phyloP scores from a whole-genome alignment of 306 rosid species.

The Dicorynia guianensis region DNA sequence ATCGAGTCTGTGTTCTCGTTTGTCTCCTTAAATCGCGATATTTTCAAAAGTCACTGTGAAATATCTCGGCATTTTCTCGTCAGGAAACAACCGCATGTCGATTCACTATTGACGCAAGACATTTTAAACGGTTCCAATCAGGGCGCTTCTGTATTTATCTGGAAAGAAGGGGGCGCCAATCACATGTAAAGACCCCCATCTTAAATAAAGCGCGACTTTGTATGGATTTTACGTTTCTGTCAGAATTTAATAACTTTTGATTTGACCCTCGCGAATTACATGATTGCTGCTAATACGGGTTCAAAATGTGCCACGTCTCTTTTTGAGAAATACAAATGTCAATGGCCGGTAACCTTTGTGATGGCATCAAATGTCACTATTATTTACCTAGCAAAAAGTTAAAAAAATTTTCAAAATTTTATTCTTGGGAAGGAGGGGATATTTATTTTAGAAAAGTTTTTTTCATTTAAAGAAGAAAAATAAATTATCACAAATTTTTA shows the following conservation, averaged over 20 bases:
- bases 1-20: neutral
- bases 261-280: neutral
- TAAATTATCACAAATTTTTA: too few species aligned
- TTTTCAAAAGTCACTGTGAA: too few species aligned
- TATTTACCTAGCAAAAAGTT: neutral
- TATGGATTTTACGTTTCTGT: neutral
- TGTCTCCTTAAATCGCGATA: neutral
- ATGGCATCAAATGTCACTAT: neutral
- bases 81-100: conserved; percentile 44
- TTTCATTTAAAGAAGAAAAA: too few species aligned
- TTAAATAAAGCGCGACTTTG: neutral
- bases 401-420: too few species aligned
- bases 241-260: neutral
- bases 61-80: conserved; percentile 40
- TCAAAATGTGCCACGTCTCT: neutral
- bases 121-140: conserved; percentile 51
- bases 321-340: neutral
- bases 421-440: too few species aligned
- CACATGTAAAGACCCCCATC: conserved; percentile 9
- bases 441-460: too few species aligned
- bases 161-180: conserved; percentile 19
- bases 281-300: neutral
- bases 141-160: conserved; percentile 46
- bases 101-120: conserved; percentile 50
- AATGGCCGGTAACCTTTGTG: neutral